These are phyloP conservation scores for Mycosphaerella arachidis DNA, from an alignment of 2,329 filamentous ascomycete species.

Conservation along the genomic window DNA sequence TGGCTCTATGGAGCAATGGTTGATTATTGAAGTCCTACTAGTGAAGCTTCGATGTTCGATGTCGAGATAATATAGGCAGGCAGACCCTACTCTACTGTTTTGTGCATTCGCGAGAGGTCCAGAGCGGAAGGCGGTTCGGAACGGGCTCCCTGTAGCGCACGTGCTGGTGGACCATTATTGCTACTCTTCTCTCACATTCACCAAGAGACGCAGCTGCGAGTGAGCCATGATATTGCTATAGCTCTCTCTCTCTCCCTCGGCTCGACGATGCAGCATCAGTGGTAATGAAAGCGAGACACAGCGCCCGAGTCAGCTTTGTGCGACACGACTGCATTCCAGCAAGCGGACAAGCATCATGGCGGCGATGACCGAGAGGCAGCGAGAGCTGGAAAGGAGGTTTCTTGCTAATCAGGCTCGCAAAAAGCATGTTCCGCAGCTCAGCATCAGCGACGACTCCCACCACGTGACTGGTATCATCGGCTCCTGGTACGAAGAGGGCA, in stretches of 20 bases:
- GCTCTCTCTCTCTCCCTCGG: not conserved
- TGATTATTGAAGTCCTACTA: no score
- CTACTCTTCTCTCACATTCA: not conserved
- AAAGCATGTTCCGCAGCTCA: conserved; percentile 55
- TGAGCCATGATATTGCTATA: not conserved
- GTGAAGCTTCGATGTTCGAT: no score
- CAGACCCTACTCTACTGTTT: no score
- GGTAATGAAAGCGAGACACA: not conserved
- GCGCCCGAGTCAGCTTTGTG: conserved; percentile 5
- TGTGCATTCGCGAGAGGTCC: no score
- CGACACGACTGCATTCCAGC: conserved; percentile 9
- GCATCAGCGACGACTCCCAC: conserved; percentile 82
- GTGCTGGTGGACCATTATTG: not conserved
- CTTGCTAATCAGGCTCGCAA: conserved; percentile 21
- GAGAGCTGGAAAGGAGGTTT: conserved; percentile 41
- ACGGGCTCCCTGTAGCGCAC: no score
- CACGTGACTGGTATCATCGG: conserved; percentile 94
- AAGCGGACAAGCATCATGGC: not conserved
- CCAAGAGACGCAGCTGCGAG: not conserved
- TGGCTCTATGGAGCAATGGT: no score
- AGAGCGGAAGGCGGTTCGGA: no score
- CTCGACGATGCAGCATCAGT: not conserved
- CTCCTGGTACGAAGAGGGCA: conserved; percentile 67
- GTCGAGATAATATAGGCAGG: no score
- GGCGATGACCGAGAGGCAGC: conserved; percentile 34